Conservation (phyloP, 2,329 filamentous ascomycete genomes). For the Paecilomyces variotii region DNA sequence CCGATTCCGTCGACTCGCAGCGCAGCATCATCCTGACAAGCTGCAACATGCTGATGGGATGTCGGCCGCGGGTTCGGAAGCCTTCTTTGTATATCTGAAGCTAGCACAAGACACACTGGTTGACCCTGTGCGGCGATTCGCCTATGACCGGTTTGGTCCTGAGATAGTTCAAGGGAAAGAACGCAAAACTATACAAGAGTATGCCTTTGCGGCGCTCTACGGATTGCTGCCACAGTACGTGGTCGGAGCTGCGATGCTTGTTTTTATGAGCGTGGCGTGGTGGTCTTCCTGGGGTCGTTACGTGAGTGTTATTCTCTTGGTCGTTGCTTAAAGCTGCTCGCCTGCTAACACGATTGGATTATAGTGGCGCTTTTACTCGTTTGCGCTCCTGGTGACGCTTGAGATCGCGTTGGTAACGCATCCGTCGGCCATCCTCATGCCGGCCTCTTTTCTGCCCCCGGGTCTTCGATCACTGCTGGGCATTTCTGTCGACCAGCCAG, state of each 20-base stretch:
- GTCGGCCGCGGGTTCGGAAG: slow-evolving; percentile 24
- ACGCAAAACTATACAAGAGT: slow-evolving; percentile 59
- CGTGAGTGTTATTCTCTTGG: slow-evolving; percentile 23
- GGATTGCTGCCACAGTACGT: slow-evolving; percentile 32
- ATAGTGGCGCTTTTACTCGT: slow-evolving; percentile 45
- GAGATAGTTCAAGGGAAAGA: slow-evolving; percentile 55
- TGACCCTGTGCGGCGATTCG: slow-evolving; percentile 70
- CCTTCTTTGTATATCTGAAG: slow-evolving; percentile 74
- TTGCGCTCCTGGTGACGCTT: slow-evolving; percentile 47
- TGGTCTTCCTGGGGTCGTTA: slow-evolving; percentile 38
- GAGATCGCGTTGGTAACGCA: slow-evolving; percentile 52
- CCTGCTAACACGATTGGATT: slow-evolving; percentile 13
- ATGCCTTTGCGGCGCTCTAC: slow-evolving; percentile 57
- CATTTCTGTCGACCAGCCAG: slow-evolving; percentile 39
- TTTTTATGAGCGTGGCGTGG: slow-evolving; percentile 33
- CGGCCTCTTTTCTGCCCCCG: slow-evolving; percentile 22
- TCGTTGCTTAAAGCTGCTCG: slow-evolving; percentile 8
- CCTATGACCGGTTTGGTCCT: slow-evolving; percentile 83
- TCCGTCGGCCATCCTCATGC: slow-evolving; percentile 34
- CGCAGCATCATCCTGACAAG: slow-evolving; percentile 79
- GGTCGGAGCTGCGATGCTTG: slow-evolving; percentile 26
- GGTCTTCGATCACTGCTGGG: slow-evolving; percentile 19
- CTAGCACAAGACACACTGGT: slow-evolving; percentile 71
- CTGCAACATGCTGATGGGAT: slow-evolving; percentile 32
- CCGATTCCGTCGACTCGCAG: slow-evolving; percentile 68